Evolutionary conservation across 805 yeast species (phyloP), one percentile per base, ranked within the genome.

Genomic region (Saccharomycopsis olivae): DNA sequence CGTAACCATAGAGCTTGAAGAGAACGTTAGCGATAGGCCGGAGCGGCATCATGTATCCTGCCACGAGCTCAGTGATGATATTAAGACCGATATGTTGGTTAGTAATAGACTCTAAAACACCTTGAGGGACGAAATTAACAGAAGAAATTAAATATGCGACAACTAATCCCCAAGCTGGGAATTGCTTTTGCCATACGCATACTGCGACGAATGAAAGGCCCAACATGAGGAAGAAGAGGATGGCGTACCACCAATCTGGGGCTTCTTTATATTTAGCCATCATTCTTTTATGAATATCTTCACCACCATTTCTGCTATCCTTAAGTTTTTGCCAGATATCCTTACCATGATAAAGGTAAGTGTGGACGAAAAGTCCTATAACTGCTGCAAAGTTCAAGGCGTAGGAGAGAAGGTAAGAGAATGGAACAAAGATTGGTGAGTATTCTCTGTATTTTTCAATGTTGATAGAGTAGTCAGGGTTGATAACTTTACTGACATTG

Each of bases 231-330:
- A 77, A 61, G 11, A 61, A 47, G n/a, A 72, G 41, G 30, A 70
- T 52, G 15, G 65, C 57, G 47, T 69, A 79, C 84, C 86, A 78
- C 77, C 78, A 75, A 48, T 75, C 81, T 1, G 94, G 92, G 16
- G 77, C 84, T 47, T 79, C 86, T 29, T 67, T 67, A 55, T 79
- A 78, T 40, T 57, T 60, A 33, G 49, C 53, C 75, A 72, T 73
- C 50, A 73, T 62, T 50, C 78, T 62, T 52, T 58, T 62, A 52
- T 73, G 77, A 32, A 59, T 52, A 39, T 59, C 69, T 28, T 43
- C 44, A 17, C 47, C 44, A 20, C 44, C 75, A 38, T 47, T 61
- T 47, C 56, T 75, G 53, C 73, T 74, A 46, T 64, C 61, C 35
- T 52, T 52, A 1, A 71, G 56, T 34, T 58, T 61, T 17, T 54